phyloP scores from a whole-genome alignment of 345 rosid species.

The Eucalyptus fibrosa region DNA sequence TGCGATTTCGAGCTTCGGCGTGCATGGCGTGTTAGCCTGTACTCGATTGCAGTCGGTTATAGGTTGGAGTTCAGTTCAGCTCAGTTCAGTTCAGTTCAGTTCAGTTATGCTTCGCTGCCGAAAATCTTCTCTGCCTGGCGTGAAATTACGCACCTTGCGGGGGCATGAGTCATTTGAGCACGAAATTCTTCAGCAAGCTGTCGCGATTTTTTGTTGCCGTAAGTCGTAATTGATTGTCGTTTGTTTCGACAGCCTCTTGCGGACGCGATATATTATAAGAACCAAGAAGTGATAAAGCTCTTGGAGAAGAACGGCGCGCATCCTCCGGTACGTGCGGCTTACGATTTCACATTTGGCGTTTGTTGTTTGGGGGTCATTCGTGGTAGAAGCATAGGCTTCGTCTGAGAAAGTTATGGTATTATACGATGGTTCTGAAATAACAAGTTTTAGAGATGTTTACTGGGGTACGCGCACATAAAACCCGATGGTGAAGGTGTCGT shows the following conservation, averaged over 20 bases:
- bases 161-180: not conserved
- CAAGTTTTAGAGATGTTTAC: not conserved
- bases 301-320: constrained; percentile 70
- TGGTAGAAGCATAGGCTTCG: not conserved
- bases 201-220: not conserved
- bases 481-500: not conserved
- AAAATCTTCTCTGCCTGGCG: not conserved
- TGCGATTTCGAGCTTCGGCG: not conserved
- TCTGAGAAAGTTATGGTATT: not conserved
- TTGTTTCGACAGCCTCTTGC: constrained; percentile 64
- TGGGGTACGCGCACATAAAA: not conserved
- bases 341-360: not conserved
- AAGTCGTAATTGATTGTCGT: not conserved
- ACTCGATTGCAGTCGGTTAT: not conserved
- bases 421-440: not conserved
- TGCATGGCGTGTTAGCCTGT: not conserved
- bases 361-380: not conserved
- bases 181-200: not conserved
- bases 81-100: not conserved
- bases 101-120: not conserved
- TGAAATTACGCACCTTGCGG: not conserved
- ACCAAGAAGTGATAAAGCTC: constrained; percentile 57
- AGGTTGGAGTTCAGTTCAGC: not conserved
- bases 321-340: constrained; percentile 35
- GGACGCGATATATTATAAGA: constrained; percentile 65